Base-by-base conservation (phyloP, 108 stramenopile species). In the Nitzschia putrida region DNA sequence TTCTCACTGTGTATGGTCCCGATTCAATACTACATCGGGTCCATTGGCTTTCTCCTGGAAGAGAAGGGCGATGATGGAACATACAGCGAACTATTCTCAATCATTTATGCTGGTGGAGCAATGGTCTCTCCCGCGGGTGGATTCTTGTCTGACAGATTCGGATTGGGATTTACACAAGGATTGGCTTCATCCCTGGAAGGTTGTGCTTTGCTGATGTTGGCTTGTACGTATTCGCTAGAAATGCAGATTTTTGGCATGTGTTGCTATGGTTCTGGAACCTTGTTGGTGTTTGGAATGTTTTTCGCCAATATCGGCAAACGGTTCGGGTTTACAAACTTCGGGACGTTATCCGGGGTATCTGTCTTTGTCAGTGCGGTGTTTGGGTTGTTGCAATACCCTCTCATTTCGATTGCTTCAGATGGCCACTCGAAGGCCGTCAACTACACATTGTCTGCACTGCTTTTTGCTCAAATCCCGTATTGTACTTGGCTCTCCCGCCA, bases 291-390 rank as follows among this genome's bases (percentile, higher is more conserved):
- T 76, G 78, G 75, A 12, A 70, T 71, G 39, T 83, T 51, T 64
- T 83, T 79, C 69, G 50, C 74, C 3, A 79, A 83, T 45, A 55
- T 73, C 7, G 82, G 82, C 16, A 83, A 72, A 49, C 53, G 82
- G 24, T 82, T 82, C 49, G 81, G 81, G 10, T 82, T 74, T 42
- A 60, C 44, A 3, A 63, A 74, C 55, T 78, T 64, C 44, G 81
- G 81, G 12, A 76, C 81, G 13, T 44, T 82, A n/a, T 69, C 72
- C 8, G 81, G 81, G 7, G 21, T 82, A 10, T 75, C 75, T n/a
- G 41, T 78, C 14, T 41, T 82, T 10, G 38, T 64, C 11, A 65
- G 68, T 64, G 77, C 76, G 0, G 16, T 82, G 22, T n/a, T 64
- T 8, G 74, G 81, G 39, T 44, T 74, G 8, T 0, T 78, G 6